Conservation (phyloP, 495 filamentous ascomycete genomes). For the Emericellopsis terricola region DNA sequence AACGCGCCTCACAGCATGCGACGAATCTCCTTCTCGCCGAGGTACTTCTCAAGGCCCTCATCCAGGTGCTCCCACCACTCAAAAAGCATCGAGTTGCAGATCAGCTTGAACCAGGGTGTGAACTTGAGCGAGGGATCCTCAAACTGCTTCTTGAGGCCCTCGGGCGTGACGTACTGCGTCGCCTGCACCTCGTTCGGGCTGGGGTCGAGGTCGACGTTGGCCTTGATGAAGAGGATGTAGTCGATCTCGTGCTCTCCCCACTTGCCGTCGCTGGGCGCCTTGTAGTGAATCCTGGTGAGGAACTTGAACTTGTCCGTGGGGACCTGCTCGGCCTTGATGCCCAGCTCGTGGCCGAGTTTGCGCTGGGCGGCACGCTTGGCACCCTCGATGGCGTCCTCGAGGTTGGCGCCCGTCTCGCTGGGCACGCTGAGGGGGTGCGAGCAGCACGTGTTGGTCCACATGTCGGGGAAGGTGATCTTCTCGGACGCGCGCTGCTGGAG, state of each 20-base stretch:
- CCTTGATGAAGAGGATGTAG: slow-evolving; percentile 97
- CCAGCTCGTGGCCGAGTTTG: slow-evolving; percentile 87
- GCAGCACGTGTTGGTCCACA: slow-evolving; percentile 99
- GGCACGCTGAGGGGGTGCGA: slow-evolving; percentile 89
- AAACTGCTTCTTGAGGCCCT: slow-evolving; percentile 76
- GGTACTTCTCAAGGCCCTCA: slow-evolving; percentile 64
- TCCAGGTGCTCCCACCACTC: slow-evolving; percentile 95
- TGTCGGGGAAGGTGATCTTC: slow-evolving; percentile 98
- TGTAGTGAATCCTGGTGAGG: slow-evolving; percentile 94
- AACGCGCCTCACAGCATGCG: slow-evolving; percentile 41
- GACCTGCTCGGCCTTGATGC: slow-evolving; percentile 81
- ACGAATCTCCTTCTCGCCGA: slow-evolving; percentile 68
- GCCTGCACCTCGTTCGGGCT: slow-evolving; percentile 83
- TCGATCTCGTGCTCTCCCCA: slow-evolving; percentile 99
- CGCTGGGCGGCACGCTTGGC: slow-evolving; percentile 82
- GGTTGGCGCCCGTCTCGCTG: slow-evolving; percentile 71
- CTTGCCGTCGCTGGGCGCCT: slow-evolving; percentile 88
- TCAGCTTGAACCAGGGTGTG: slow-evolving; percentile 99
- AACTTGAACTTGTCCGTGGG: slow-evolving; percentile 83
- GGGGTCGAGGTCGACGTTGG: slow-evolving; percentile 61
- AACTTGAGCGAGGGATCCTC: slow-evolving; percentile 61
- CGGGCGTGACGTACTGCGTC: slow-evolving; percentile 62
- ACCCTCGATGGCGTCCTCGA: slow-evolving; percentile 62
- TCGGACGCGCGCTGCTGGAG: slow-evolving; percentile 90
- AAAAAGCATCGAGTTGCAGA: slow-evolving; percentile 92